Base-by-base conservation (phyloP, 371 early-diverging fungal species). In the Rhizopus sp. region DNA sequence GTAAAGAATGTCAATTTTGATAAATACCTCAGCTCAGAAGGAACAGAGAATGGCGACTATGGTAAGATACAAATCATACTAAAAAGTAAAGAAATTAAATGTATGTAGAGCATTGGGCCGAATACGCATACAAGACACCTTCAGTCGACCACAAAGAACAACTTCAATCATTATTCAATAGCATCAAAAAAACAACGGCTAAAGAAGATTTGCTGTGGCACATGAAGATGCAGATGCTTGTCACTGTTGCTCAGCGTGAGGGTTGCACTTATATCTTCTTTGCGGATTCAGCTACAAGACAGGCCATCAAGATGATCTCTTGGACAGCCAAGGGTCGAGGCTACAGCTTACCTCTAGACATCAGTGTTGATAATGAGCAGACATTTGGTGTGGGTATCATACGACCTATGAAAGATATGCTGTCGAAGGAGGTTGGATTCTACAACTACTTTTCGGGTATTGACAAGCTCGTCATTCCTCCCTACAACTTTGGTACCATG, bases 251-350 rank as follows among this genome's bases (percentile, higher is more conserved):
- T 7, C 54, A 62, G 59, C 63, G 73, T 17, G 75, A 75, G 69
- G 64, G 70, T 6, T 95, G 94, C 59, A 69, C 78, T 0, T 81
- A 78, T 40, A 77, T 94, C 9, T 75, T 91, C 13, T 65, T 92
- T 60, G 96, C 90, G 7, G 91, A 92, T 68, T 88, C 87, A 39
- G 81, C 91, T 5, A 93, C 93, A 16, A 80, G 89, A 31, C 80
- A 93, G 15, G 93, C 95, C 0, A 84, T 90, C 46, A 88, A 86
- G 54, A 85, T 88, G 51, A 88, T 96, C 39, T 71, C 92, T 0
- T 70, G 84, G 59, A 92, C 92, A 6, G 82, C 88, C 44, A 88
- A 92, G 52, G 96, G 96, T 1, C 85, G 93, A 30, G 96, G 96
- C 13, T 89, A 89, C 63, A 87, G 85, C 34, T 67, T 94, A 17